Evolutionary conservation across 768 basidiomycete species (phyloP), one percentile per base, ranked within the genome.

Genomic region (Chlorophyllum brunneum): DNA sequence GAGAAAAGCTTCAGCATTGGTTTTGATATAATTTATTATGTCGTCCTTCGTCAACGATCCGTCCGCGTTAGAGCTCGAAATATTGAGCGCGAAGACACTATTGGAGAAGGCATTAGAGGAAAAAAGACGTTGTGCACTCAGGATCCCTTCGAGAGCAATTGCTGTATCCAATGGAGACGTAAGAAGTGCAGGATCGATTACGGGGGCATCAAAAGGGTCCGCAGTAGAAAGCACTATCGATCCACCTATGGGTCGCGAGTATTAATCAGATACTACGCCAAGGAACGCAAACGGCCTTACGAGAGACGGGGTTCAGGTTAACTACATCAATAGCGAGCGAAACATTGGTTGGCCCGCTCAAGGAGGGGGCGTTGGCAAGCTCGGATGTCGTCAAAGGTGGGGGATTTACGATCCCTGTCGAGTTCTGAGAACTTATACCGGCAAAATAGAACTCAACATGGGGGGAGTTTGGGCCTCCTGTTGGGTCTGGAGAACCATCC

Each of bases 161-260:
- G 43, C 36, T 11, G 62, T 45, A 44, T 67, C 67, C 34, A 61
- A 39, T 2, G 45, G 47, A 5, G 50, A 42, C 15, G 48, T 54
- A 37, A 72, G 67, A 26, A 58, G 27, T n/a, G 27, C 38, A 1
- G 75, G 73, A 58, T 78, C 69, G 62, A 80, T 75, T 13, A 64
- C 44, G 0, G 79, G 78, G 16, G 60, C 27, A 33, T 66, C 67
- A 60, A 78, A 78, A 13, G 74, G 66, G 52, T 68, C 57, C 16
- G 64, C 70, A 11, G 73, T 71, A 47, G 65, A 70, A 52, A 77
- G 58, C 6, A 57, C 53, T 15, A 64, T 39, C 2, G 63, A 48
- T n/a, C 55, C 57, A n/a, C 57, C 57, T 58, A 16, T n/a, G n/a
- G n/a, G n/a, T n/a, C n/a, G n/a, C n/a, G 20, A 38, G 13, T 31